These are phyloP conservation scores for Saturnispora saitoi DNA, from an alignment of 805 yeast species.

Conservation along the genomic window DNA sequence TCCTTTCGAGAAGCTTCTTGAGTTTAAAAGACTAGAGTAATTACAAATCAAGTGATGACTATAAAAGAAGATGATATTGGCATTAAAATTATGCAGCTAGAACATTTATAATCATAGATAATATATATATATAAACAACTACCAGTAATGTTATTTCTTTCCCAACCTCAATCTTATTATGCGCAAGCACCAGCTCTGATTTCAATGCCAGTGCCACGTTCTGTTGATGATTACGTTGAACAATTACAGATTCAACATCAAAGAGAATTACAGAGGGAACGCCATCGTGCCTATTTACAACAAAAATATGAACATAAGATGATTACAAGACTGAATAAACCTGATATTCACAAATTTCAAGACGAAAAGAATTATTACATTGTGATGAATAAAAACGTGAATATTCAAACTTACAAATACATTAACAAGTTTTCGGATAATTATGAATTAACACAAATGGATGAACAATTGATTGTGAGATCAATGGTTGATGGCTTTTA, in stretches of 20 bases:
- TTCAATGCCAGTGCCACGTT: neutral
- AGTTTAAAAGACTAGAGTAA: neutral
- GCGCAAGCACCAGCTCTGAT: neutral
- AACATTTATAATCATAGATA: neutral
- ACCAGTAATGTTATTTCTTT: slow-evolving; percentile 16
- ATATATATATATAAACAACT: neutral
- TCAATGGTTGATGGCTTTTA: slow-evolving; percentile 19
- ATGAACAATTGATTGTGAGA: slow-evolving; percentile 14
- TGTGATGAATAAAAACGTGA: slow-evolving; percentile 15
- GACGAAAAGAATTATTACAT: slow-evolving; percentile 21
- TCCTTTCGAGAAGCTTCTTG: slow-evolving; percentile 8
- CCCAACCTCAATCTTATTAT: slow-evolving; percentile 13
- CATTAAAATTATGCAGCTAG: neutral
- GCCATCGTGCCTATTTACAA: slow-evolving; percentile 6
- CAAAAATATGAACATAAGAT: slow-evolving; percentile 9
- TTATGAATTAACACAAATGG: slow-evolving; percentile 19
- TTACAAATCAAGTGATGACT: neutral
- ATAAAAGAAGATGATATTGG: neutral
- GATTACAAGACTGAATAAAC: slow-evolving; percentile 8
- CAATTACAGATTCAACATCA: neutral
- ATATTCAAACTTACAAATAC: slow-evolving; percentile 1
- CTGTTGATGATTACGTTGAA: neutral
- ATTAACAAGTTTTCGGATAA: slow-evolving; percentile 14
- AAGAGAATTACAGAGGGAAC: slow-evolving; percentile 1
- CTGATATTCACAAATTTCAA: slow-evolving; percentile 12